Evolutionary conservation across 1,284 basidiomycete species (phyloP), one percentile per base, ranked within the genome.

Genomic region (Marasmius fiardii): DNA sequence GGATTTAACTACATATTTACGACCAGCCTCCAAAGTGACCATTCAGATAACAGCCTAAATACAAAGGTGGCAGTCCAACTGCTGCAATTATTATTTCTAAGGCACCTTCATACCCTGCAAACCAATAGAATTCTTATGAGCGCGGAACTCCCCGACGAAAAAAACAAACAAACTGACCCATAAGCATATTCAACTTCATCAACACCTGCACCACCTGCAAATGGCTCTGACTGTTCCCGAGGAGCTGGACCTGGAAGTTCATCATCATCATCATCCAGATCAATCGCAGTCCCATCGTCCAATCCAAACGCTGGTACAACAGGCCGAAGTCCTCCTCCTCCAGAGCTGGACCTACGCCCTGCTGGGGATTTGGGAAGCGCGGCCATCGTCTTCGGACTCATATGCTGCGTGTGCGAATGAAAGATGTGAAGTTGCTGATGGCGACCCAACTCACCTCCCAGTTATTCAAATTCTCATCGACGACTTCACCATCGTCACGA

Each of bases 361-460:
- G 86, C 86, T 14, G 93, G 93, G 0, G 92, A 93, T 66, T 93
- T 92, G 0, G 93, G 90, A 47, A 96, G 76, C 18, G 92, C 89
- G 23, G 91, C 90, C 82, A 96, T 89, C 1, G 93, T 95, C 70
- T 92, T 91, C 1, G 93, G 92, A 59, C 93, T 95, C 88, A 96
- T 92, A 65, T 95, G 93, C 93, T 95, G 62, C 16, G 56, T 41
- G 52, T 48, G 28, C 43, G 51, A 52, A 34, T 33, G 31, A 12
- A 57, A 52, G 26, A 54, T 47, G 43, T 23, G 51, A 33, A 52
- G 24, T 43, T 21, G 35, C n/a, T 39, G 6, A n/a, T n/a, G n/a
- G n/a, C n/a, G n/a, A n/a, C 33, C 20, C 20, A 43, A 51, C 88
- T 69, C 61, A 93, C 93, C 88, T 94, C 93, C 93, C 93, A 96